Percentiles rank a stretch among this genome's conserved stretches.
Conservation (phyloP, 805 yeast species). For the Kuraishia capsulata region DNA sequence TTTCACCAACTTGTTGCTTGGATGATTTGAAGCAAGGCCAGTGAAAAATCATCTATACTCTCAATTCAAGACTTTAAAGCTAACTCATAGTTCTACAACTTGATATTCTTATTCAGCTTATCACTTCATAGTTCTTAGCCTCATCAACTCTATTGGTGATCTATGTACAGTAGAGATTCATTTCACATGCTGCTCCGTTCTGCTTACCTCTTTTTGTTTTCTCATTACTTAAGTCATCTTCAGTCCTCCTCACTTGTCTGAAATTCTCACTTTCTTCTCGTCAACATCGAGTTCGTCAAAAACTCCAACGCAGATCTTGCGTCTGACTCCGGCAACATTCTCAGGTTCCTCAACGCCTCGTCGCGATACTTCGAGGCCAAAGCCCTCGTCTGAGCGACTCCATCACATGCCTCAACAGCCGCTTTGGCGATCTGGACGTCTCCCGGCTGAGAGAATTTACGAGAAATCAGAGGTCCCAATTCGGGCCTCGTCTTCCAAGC, state of each 20-base stretch:
- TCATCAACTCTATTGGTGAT: too few relatives aligned
- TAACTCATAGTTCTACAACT: too few relatives aligned
- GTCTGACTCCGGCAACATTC: constrained; percentile 77
- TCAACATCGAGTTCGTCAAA: constrained; percentile 72
- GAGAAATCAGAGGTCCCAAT: constrained; percentile 71
- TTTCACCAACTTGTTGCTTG: too few relatives aligned
- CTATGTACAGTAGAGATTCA: background rate
- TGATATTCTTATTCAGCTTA: too few relatives aligned
- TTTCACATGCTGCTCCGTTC: background rate
- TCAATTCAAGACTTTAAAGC: too few relatives aligned
- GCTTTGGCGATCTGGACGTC: constrained; percentile 78
- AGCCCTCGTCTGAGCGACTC: constrained; percentile 65
- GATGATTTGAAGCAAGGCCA: too few relatives aligned
- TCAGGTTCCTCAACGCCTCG: constrained; percentile 63
- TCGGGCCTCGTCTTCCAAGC: constrained; percentile 90
- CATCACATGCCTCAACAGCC: constrained; percentile 63
- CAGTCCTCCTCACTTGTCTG: background rate
- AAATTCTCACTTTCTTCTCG: constrained; percentile 69
- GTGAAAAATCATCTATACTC: too few relatives aligned
- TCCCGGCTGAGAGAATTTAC: constrained; percentile 74
- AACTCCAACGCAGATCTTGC: constrained; percentile 82
- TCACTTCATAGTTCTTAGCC: too few relatives aligned
- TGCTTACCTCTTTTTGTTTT: too few relatives aligned
- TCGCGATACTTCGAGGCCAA: constrained; percentile 75
- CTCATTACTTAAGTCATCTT: background rate